Percentiles rank a stretch among this genome's conserved stretches.
Evolutionary conservation across 805 yeast genomes (phyloP).

Genomic region (Maudiozyma barnettii): DNA sequence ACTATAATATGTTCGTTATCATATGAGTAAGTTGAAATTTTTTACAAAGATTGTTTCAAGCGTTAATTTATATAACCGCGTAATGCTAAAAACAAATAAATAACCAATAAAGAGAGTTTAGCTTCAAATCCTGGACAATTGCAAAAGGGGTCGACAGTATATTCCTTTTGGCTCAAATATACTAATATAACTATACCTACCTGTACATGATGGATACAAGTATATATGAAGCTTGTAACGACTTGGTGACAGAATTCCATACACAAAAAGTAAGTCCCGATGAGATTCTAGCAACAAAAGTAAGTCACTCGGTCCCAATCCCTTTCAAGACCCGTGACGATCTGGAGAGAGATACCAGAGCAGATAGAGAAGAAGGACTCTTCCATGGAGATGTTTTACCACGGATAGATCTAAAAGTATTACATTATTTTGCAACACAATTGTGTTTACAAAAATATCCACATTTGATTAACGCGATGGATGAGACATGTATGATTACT

Average conservation of each 20-base stretch:
- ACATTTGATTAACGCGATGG: conserved; percentile 21
- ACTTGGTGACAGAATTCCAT: conserved; percentile 17
- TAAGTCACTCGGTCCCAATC: conserved; percentile 23
- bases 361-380: conserved; percentile 18
- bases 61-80: too few relatives aligned
- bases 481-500: conserved; percentile 31
- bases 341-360: conserved; percentile 13
- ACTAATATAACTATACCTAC: neutral
- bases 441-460: conserved; percentile 24
- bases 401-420: conserved; percentile 25
- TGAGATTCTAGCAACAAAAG: conserved; percentile 22
- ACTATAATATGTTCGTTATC: too few relatives aligned
- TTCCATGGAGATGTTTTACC: conserved; percentile 24
- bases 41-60: too few relatives aligned
- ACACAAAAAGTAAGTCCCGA: conserved; percentile 24
- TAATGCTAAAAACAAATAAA: too few relatives aligned
- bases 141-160: too few relatives aligned
- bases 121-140: too few relatives aligned
- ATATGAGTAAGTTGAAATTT: too few relatives aligned
- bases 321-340: conserved; percentile 27
- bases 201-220: conserved; percentile 19
- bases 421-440: conserved; percentile 32
- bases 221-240: conserved; percentile 26
- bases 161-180: too few relatives aligned
- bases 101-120: too few relatives aligned